Conservation (phyloP, 257 asterid species). For the Cynanchum wilfordii region DNA sequence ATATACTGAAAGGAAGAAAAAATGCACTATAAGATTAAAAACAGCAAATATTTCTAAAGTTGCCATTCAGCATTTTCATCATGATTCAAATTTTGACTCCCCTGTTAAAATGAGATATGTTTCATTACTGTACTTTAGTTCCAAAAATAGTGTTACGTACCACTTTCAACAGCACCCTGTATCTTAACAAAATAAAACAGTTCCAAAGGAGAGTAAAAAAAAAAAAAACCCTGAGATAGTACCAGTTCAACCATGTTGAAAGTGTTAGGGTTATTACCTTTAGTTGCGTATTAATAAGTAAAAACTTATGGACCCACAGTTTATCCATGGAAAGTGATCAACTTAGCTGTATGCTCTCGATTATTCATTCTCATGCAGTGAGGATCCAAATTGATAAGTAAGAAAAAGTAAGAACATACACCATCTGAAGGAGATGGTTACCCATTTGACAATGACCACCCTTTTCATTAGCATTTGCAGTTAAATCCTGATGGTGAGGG, state of each 20-base stretch:
- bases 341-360: background rate
- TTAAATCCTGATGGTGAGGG: background rate
- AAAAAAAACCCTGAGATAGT: too few relatives aligned
- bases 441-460: background rate
- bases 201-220: too few relatives aligned
- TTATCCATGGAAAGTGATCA: too few relatives aligned
- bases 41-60: background rate
- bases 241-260: background rate
- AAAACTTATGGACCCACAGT: too few relatives aligned
- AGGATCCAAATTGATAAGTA: background rate
- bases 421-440: background rate
- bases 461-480: background rate
- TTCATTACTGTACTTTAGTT: background rate
- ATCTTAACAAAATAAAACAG: too few relatives aligned
- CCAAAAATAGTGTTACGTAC: background rate
- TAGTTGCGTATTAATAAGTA: too few relatives aligned
- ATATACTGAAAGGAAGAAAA: too few relatives aligned
- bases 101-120: too few relatives aligned
- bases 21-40: background rate
- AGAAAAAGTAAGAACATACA: background rate
- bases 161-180: background rate
- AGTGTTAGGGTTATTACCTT: too few relatives aligned
- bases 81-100: too few relatives aligned
- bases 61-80: background rate
- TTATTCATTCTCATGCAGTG: background rate